Conservation (phyloP, 768 basidiomycete species). For the Collybia nuda region DNA sequence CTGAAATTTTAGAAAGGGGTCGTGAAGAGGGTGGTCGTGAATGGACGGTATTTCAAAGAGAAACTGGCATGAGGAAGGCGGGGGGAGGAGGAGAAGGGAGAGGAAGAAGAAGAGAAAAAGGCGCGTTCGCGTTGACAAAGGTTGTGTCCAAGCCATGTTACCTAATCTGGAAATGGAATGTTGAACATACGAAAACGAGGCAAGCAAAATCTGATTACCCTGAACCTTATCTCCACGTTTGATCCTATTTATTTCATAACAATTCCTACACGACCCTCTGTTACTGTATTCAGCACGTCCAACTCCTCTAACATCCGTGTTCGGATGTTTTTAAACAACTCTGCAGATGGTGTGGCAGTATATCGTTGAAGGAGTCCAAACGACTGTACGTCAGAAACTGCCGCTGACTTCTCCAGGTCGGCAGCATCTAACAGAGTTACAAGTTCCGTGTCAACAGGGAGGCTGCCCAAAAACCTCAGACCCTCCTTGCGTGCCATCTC, state of each 20-base stretch:
- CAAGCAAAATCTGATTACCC: conserved; percentile 12
- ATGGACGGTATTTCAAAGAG: conserved; percentile 3
- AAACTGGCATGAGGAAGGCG: conserved; percentile 4
- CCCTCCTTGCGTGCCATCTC: conserved; percentile 80
- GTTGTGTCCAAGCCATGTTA: conserved; percentile 23
- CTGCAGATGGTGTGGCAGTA: conserved; percentile 63
- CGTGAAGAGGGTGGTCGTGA: conserved; percentile 5
- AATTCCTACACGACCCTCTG: not conserved
- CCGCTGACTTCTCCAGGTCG: conserved; percentile 21
- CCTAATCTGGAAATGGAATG: conserved; percentile 30
- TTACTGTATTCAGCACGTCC: not conserved
- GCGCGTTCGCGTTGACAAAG: conserved; percentile 28
- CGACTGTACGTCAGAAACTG: conserved; percentile 12
- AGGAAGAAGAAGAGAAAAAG: conserved; percentile 10
- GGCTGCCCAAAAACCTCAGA: conserved; percentile 76
- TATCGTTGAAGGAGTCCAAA: conserved; percentile 57
- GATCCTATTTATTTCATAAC: not conserved
- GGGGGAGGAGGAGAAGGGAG: conserved; percentile 11
- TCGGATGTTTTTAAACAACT: conserved; percentile 64
- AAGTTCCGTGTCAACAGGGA: conserved; percentile 93
- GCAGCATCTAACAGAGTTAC: conserved; percentile 82
- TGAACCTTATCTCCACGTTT: not conserved
- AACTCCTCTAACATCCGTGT: conserved; percentile 13
- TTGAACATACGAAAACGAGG: conserved; percentile 30
- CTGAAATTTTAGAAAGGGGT: not conserved